Evolutionary conservation across 1,284 basidiomycete species (phyloP), one percentile per base, ranked within the genome.

Genomic region (Hymenochaete sp.): DNA sequence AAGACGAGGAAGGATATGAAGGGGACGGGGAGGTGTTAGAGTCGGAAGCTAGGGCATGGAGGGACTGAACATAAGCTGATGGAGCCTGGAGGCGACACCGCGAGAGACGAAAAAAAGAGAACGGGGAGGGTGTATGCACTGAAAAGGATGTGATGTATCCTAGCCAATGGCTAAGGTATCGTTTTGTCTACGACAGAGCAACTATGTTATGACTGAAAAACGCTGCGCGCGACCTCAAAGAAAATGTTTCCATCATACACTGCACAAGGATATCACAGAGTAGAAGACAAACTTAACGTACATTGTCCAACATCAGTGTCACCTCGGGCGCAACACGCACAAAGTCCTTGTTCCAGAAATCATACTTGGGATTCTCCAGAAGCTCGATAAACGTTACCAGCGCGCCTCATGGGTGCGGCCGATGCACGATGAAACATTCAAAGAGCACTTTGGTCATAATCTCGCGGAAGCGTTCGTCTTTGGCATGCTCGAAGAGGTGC

Each of bases 361-460:
- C 83, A 56, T 89, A 89, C 65, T 82, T 86, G 45, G 76, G 73
- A 62, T 88, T 89, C 51, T 81, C 77, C 42, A 93, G 75, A 50
- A 95, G 67, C 67, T 96, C 91, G 56, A 93, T 91, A 67, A 98
- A 96, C 2, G 91, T 92, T 55, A 91, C 80, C 51, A 97, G 67
- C 35, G 93, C 80, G 48, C 93, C 95, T 91, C 93, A 98, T n/a
- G 95, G 93, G 59, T 98, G 93, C 44, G 95, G 95, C 35, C 91
- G 82, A 59, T 92, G 81, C 45, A 92, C 92, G 49, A 98, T 79
- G 65, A 97, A 86, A 29, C 95, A 80, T 62, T 98, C 93, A 54
- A 98, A 72, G 22, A 98, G 74, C 24, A 96, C 90, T 48, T 87
- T 85, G 32, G 89, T 85, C 68, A 96, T 81, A 53, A 95, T 79